Evolutionary conservation across 176 grass and related monocot genomes (phyloP), one percentile per base, ranked within the genome.

Genomic region (Ananas comosus): DNA sequence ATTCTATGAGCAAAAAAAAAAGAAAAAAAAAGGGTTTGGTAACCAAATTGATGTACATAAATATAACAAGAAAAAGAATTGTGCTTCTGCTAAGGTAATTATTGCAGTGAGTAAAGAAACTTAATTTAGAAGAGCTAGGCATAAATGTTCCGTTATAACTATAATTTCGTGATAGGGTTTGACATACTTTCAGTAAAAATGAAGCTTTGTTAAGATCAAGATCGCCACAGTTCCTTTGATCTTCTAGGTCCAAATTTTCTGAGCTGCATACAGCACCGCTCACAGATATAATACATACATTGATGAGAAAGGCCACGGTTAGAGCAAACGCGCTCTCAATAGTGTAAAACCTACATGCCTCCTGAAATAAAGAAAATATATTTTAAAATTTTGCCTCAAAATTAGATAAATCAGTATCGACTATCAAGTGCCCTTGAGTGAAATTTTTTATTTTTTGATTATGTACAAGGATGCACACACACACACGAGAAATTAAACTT

Each of bases 281-380:
- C 64, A 97, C 93, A 80, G 82, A 97, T 71, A 97, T 92, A 63
- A 97, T 80, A 74, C 89, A 92, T 80, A 97, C 67, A 81, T 97
- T 97, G 76, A 97, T 97, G 10, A 97, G 86, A 81, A 97, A 97
- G 61, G 93, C 93, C 67, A 97, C 68, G 17, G 82, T 73, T 70
- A 97, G 89, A 64, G 93, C 89, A 83, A 97, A 92, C 81, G 86
- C 93, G 80, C 93, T 97, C 87, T 97, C 93, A 67, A 97, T 81
- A 42, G 70, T 97, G 72, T 97, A 97, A 81, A 92, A 97, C 70
- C 86, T 88, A 50, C 86, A 92, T 2, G 93, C 89, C 77, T 97
- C 93, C 93, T 97, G 83, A 51, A 87, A 90, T 42, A 79, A 80
- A 70, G 22, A 24, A 66, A 74, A 58, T 8, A 42, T 18, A 64